Percentiles rank a stretch among this genome's conserved stretches.
phyloP scores from a whole-genome alignment of 1,284 basidiomycete species.

The Boletellus deceptivus region DNA sequence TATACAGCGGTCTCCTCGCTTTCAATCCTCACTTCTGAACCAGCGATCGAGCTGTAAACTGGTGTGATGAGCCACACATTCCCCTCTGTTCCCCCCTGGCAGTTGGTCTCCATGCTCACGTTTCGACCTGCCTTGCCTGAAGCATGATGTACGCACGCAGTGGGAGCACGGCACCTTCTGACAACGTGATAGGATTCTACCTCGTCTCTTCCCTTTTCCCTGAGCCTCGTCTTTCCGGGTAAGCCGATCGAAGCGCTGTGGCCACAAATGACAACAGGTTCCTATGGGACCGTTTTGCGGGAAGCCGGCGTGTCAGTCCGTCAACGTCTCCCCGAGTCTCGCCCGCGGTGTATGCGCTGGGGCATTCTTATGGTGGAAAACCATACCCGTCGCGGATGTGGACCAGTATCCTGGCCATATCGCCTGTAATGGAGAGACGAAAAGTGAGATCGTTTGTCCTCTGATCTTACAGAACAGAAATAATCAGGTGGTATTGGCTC shows the following conservation, averaged over 20 bases:
- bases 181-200: constrained; percentile 70
- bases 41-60: constrained; percentile 71
- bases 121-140: background rate
- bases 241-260: constrained; percentile 11
- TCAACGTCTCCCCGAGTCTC: constrained; percentile 56
- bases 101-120: background rate
- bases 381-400: constrained; percentile 71
- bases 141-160: too few relatives aligned
- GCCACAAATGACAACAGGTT: constrained; percentile 35
- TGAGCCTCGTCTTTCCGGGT: constrained; percentile 33
- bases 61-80: constrained; percentile 68
- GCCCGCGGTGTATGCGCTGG: constrained; percentile 80
- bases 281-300: constrained; percentile 84
- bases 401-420: constrained; percentile 84
- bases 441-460: constrained; percentile 84
- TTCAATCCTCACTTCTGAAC: constrained; percentile 67
- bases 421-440: constrained; percentile 85
- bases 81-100: background rate
- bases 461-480: constrained; percentile 46
- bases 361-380: constrained; percentile 57
- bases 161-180: constrained; percentile 4
- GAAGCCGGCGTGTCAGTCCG: constrained; percentile 84
- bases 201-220: constrained; percentile 66
- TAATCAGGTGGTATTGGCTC: constrained; percentile 49
- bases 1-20: too few relatives aligned